phyloP scores from a whole-genome alignment of 1,284 basidiomycete genomes.

The Xerocomus nothofagi region DNA sequence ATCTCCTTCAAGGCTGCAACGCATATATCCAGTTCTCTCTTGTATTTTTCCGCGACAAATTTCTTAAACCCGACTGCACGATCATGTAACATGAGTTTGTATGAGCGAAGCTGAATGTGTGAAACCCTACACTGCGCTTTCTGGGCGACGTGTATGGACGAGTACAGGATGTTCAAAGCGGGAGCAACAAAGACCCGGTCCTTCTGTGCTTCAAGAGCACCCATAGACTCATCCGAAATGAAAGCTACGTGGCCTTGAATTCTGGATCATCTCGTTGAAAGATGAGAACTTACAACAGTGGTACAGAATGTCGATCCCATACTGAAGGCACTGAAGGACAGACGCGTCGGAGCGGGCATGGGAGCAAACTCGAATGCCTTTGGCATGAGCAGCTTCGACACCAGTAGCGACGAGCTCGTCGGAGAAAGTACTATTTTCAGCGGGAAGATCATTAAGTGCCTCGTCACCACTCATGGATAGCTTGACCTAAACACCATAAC shows the following conservation, averaged over 20 bases:
- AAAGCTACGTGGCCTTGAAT: conserved; percentile 26
- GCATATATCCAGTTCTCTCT: conserved; percentile 32
- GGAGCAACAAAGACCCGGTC: conserved; percentile 34
- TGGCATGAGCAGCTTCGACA: conserved; percentile 33
- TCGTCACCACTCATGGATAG: conserved; percentile 38
- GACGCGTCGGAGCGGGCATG: conserved; percentile 35
- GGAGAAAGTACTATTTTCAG: conserved; percentile 36
- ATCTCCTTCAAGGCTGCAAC: conserved; percentile 37
- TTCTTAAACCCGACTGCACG: conserved; percentile 24
- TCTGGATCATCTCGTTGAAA: neutral
- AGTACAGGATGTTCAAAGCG: conserved; percentile 35
- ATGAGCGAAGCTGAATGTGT: too few relatives aligned
- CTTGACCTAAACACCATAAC: conserved; percentile 20
- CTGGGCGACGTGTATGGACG: conserved; percentile 26
- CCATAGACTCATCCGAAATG: conserved; percentile 36
- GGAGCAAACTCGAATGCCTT: conserved; percentile 35
- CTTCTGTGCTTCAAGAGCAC: conserved; percentile 35
- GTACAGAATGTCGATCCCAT: conserved; percentile 35
- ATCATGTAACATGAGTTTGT: neutral
- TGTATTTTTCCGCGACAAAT: conserved; percentile 25
- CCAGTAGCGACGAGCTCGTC: conserved; percentile 34
- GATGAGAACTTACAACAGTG: conserved; percentile 23
- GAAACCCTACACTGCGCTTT: conserved; percentile 22
- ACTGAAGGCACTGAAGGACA: conserved; percentile 33
- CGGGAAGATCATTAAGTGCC: conserved; percentile 35